Conservation (phyloP, 768 basidiomycete species). For the Botryobasidium botryosum region DNA sequence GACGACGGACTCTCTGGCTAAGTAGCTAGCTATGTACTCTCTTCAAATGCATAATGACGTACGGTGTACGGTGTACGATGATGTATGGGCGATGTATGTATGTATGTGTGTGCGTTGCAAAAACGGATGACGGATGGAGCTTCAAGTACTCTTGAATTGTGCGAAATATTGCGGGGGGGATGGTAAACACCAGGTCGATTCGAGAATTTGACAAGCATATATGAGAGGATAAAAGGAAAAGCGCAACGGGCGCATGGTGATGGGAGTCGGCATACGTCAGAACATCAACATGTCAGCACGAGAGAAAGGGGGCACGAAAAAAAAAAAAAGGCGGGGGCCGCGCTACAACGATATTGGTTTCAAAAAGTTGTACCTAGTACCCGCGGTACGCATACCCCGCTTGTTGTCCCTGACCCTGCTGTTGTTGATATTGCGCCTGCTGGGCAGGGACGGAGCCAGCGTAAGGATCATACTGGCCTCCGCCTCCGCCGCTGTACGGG, state of each 20-base stretch:
- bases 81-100: no score
- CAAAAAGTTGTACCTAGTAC: slow-evolving; percentile 1
- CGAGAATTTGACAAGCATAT: neutral
- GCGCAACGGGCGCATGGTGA: neutral
- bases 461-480: no score
- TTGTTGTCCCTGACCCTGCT: neutral
- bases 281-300: neutral
- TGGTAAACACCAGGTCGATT: slow-evolving; percentile 2
- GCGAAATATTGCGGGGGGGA: no score
- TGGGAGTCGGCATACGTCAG: neutral
- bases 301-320: neutral
- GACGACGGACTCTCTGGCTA: neutral
- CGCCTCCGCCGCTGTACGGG: no score
- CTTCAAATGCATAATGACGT: slow-evolving; percentile 1
- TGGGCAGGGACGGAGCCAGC: no score
- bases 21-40: neutral
- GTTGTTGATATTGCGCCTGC: neutral
- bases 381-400: neutral
- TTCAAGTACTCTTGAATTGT: no score
- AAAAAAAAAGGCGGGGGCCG: neutral
- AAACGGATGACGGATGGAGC: neutral
- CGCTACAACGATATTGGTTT: neutral
- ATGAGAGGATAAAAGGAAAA: neutral
- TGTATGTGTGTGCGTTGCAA: slow-evolving; percentile 1
- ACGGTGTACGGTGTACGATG: neutral